Base-by-base conservation (phyloP, 225 moss, liverwort and hornwort genomes). In the Ulota crispa region DNA sequence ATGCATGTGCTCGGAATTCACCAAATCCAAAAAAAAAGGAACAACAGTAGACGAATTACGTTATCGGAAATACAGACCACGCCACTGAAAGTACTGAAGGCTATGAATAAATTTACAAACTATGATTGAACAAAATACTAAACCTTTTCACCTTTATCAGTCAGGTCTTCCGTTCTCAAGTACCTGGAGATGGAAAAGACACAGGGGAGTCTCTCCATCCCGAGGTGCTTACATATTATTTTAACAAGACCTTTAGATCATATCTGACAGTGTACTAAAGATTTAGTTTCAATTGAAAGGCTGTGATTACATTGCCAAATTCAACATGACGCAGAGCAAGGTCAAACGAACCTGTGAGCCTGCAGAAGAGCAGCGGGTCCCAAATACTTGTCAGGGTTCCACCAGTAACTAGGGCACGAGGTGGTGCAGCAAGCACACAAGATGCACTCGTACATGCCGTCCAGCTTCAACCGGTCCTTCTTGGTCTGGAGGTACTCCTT, bases 401-500 rank as follows among this genome's bases (percentile, higher is more conserved):
- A 99, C 95, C 98, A 99, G 47, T 95, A 99, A 79, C 98, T 99
- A 37, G 95, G 98, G 91, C 98, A 95, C 42, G 98, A 89, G 30
- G 98, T 99, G 73, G 87, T 88, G 75, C 95, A 99, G 73, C 98
- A 99, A 20, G 95, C 98, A 55, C 98, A 95, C 85, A 99, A 84
- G 56, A 99, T 95, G 84, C 98, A 99, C 84, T 99, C 98, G 21
- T 98, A 98, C 98, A 98, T 98, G 76, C 98, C 98, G 43, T 99
- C 98, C 72, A 99, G 80, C 85, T 99, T 99, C 65, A 70, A 59
- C 50, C 98, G 88, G 64, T 99, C 98, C 86, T 92, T 90, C 91
- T 89, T 93, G 14, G 85, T 82, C 89, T 98, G 98, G 73, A 93
- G 71, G 26, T 89, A 71, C 87, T 98, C 98, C 78, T 83, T 92